Base-by-base conservation (phyloP, 495 filamentous ascomycete genomes). In the Tuber magnatum region DNA sequence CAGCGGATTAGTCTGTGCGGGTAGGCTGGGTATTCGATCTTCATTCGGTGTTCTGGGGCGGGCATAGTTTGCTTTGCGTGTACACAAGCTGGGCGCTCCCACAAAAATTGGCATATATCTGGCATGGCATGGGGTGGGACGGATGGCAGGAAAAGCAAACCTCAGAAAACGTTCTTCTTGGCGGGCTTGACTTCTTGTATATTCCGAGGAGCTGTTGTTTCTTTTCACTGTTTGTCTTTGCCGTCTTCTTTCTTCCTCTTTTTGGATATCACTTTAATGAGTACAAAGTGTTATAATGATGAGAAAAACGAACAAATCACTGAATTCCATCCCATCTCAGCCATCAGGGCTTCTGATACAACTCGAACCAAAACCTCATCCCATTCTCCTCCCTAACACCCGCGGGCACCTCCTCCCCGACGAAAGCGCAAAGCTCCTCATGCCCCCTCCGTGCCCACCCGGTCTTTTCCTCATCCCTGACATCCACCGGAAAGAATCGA, bases 401-500 rank as follows among this genome's bases (percentile, higher is more conserved):
- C 70, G 75, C 85, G 2, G 84, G 83, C 16, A 90, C 86, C 44
- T 84, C 84, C 83, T 93, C 90, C 5, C 88, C 91, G 8, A 86
- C 85, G 84, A 86, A 92, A 61, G 74, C 78, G 79, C 86, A 84
- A 74, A 92, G 81, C 69, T 88, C 86, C 74, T 85, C 83, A 74
- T 86, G 85, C 18, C 77, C 82, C 70, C 69, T 85, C 83, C 82
- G 86, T 75, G 70, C 78, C 90, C 90, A 92, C 28, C 84, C 85
- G 42, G 73, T 75, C 28, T 74, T 77, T 71, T 78, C 81, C 71
- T 56, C 74, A 39, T 85, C 85, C 28, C 81, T 84, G 70, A 92
- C 80, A 82, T 87, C 85, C 40, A 91, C 76, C 9, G 92, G 91
- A 82, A 97, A 97, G 76, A 91, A 91, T 0, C 91, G 92, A 89